These are phyloP conservation scores for Pyrenula massariospora DNA, from an alignment of 495 filamentous ascomycete species.

Conservation along the genomic window DNA sequence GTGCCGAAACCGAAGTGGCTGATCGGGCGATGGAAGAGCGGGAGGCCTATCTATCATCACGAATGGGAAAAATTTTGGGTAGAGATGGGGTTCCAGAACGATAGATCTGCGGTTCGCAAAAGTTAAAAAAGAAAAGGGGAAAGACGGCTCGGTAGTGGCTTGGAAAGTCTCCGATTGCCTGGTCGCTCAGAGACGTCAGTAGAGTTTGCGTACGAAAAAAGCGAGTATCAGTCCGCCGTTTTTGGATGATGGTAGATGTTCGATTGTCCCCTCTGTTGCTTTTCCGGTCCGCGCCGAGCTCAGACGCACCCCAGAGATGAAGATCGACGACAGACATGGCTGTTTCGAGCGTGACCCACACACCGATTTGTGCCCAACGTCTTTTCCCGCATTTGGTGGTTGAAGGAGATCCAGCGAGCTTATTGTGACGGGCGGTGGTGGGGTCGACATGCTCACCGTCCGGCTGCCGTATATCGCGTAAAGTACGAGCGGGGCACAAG, in stretches of 20 bases:
- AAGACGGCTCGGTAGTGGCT: not conserved
- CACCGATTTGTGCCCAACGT: not conserved
- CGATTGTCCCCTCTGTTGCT: not conserved
- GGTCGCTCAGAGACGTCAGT: not conserved
- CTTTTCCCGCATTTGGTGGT: not conserved
- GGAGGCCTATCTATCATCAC: not conserved
- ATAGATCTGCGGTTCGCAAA: not conserved
- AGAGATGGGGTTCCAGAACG: not conserved
- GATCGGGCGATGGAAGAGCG: not conserved
- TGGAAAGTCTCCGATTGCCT: not conserved
- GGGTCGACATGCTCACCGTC: not conserved
- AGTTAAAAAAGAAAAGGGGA: too few relatives aligned
- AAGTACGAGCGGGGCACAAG: not conserved
- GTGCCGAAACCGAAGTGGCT: not conserved
- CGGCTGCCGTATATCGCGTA: not conserved
- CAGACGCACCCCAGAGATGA: not conserved
- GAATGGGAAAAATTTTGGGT: not conserved
- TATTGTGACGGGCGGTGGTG: not conserved
- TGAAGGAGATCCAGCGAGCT: not conserved
- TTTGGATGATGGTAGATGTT: not conserved
- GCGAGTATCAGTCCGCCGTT: not conserved
- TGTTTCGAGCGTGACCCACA: not conserved
- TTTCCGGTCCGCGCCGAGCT: not conserved
- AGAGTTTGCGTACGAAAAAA: not conserved
- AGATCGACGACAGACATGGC: not conserved